Percentiles rank a stretch among this genome's conserved stretches.
Conservation (phyloP, 805 yeast genomes). For the Candida tibetensis region DNA sequence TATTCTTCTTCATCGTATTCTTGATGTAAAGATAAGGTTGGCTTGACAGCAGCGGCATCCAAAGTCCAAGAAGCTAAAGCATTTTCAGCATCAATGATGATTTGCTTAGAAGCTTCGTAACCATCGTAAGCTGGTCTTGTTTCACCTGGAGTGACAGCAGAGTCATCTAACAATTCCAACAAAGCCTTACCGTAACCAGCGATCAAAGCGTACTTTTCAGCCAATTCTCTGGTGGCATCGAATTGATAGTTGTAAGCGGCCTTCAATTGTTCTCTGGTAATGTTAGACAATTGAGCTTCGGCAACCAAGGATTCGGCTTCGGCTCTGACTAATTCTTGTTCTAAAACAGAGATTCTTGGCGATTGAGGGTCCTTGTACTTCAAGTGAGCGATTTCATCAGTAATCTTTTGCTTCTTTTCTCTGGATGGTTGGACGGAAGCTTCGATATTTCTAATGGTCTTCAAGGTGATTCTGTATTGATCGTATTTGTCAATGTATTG, state of each 20-base stretch:
- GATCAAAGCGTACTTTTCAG: conserved; percentile 81
- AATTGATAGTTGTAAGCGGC: conserved; percentile 82
- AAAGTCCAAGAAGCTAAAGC: conserved; percentile 83
- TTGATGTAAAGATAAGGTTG: conserved; percentile 69
- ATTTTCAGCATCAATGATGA: conserved; percentile 80
- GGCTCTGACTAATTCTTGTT: conserved; percentile 87
- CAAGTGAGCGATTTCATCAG: conserved; percentile 79
- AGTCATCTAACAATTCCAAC: conserved; percentile 76
- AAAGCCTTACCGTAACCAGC: conserved; percentile 90
- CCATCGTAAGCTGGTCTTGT: conserved; percentile 89
- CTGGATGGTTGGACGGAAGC: conserved; percentile 85
- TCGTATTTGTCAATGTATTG: conserved; percentile 84
- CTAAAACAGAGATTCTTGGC: conserved; percentile 75
- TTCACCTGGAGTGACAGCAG: conserved; percentile 90
- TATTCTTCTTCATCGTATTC: conserved; percentile 51
- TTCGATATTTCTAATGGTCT: conserved; percentile 80
- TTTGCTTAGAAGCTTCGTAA: conserved; percentile 84
- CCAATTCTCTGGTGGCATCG: conserved; percentile 80
- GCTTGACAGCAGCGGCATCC: conserved; percentile 78
- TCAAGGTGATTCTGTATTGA: conserved; percentile 79
- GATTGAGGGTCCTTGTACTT: conserved; percentile 85
- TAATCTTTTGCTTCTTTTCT: conserved; percentile 80
- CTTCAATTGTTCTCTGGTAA: conserved; percentile 83
- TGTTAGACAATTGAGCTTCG: conserved; percentile 86
- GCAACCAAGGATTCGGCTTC: conserved; percentile 91